These are phyloP conservation scores for Auriscalpium microsporum DNA, from an alignment of 768 basidiomycete genomes.

Conservation along the genomic window DNA sequence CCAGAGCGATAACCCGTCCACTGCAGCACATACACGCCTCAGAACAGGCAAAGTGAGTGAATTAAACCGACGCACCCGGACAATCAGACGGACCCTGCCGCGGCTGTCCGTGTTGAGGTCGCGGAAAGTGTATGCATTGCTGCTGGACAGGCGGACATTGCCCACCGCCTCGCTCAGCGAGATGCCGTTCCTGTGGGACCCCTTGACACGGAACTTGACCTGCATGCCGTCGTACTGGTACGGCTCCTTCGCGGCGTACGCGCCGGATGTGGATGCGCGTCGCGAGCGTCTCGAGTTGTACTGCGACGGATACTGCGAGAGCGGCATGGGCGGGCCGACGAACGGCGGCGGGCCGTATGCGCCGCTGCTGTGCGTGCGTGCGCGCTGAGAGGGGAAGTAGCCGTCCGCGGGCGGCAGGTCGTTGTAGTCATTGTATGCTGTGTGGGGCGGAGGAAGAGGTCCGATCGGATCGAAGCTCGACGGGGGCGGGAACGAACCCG, in stretches of 20 bases:
- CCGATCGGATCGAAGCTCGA: constrained; percentile 4
- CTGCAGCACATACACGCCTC: neutral
- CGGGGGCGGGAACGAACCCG: neutral
- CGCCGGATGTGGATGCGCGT: constrained; percentile 8
- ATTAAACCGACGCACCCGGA: constrained; percentile 7
- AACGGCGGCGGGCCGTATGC: constrained; percentile 6
- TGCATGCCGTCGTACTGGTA: neutral
- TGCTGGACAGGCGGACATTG: constrained; percentile 5
- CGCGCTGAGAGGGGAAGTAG: constrained; percentile 6
- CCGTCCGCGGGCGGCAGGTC: constrained; percentile 10
- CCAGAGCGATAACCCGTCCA: constrained; percentile 13
- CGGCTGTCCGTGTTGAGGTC: constrained; percentile 8
- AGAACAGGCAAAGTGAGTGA: neutral
- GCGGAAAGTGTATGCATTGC: constrained; percentile 2
- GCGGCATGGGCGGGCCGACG: constrained; percentile 3
- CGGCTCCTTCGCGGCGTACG: neutral
- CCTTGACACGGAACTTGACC: constrained; percentile 12
- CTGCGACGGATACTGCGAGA: constrained; percentile 10
- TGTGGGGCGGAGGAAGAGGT: neutral
- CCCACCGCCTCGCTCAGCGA: constrained; percentile 5
- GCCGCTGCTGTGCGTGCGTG: constrained; percentile 9
- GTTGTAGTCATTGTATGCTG: constrained; percentile 8
- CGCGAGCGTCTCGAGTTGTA: constrained; percentile 1
- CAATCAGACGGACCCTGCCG: constrained; percentile 6
- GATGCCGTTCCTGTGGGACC: constrained; percentile 4